Evolutionary conservation across 2,329 filamentous ascomycete species (phyloP), one percentile per base, ranked within the genome.

Genomic region (Aspergillus latus): DNA sequence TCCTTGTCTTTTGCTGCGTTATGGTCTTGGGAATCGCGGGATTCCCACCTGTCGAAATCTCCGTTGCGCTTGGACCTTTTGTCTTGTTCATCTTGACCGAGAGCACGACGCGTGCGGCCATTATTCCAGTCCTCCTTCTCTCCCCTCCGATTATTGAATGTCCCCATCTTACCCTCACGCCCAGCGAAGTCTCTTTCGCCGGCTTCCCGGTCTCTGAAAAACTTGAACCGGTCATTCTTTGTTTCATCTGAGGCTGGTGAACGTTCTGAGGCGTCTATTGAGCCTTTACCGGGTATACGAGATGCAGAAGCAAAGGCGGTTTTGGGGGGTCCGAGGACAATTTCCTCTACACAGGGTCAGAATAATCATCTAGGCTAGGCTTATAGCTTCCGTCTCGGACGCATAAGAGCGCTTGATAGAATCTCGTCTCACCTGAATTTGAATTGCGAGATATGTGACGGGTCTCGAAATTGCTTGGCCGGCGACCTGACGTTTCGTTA

Each of bases 271-370:
- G 73, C 66, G 56, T 81, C 79, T 54, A 76, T 72, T 1, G 70
- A 73, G 32, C 69, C 65, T 69, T 82, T 82, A 36, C 74, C 73
- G 61, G 71, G 65, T 52, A 74, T 71, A 58, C 84, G 81, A 57
- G 88, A 89, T 21, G 88, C 83, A 1, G 92, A 95, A 52, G 90
- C 85, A 73, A 97, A 96, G 44, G 86, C 85, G 46, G 86, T 90
- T 72, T 90, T 89, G 1, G 92, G 90, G 16, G 92, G 92, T 10
- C 90, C 92, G 56, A 96, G 88, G 57, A 94, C 83, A 56, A 95
- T 88, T 62, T 95, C 91, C 66, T 96, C 92, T 66, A 84, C 77
- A 47, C 34, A 16, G 26, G 34, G 50, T 44, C 39, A 71, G 84
- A 64, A 53, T n/a, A 32, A 8, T 11, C 51, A 42, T 13, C n/a